These are phyloP conservation scores for Phialocephala sp. DNA, from an alignment of 2,329 filamentous ascomycete species.

Conservation along the genomic window DNA sequence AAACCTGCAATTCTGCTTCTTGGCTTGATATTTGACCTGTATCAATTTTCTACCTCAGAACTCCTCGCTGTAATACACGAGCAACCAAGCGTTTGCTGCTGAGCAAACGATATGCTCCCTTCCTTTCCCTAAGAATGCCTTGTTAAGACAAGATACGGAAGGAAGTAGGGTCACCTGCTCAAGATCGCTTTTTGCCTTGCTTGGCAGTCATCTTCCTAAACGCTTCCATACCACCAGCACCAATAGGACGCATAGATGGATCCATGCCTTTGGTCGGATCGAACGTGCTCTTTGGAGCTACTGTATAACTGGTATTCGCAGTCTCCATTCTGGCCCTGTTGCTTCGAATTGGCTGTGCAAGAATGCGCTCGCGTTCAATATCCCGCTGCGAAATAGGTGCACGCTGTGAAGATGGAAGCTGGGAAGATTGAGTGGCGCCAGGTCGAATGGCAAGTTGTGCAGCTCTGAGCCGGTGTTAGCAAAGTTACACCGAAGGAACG, in stretches of 20 bases:
- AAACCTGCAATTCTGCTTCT: background rate
- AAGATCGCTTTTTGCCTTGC: conserved; percentile 56
- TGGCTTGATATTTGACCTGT: background rate
- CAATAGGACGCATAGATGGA: conserved; percentile 59
- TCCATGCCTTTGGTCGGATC: conserved; percentile 57
- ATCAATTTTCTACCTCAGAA: conserved; percentile 17
- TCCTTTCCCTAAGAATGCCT: background rate
- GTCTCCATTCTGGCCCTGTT: conserved; percentile 59
- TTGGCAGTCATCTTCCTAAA: conserved; percentile 71
- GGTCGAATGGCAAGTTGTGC: conserved; percentile 44
- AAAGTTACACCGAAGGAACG: background rate
- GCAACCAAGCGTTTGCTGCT: background rate
- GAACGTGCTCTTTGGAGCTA: conserved; percentile 60
- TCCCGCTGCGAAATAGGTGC: conserved; percentile 39
- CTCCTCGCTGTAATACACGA: conserved; percentile 22
- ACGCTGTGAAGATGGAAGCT: conserved; percentile 38
- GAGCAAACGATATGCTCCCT: background rate
- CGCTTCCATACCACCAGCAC: conserved; percentile 66
- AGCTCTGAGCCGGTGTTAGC: conserved; percentile 36
- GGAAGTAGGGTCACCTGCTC: background rate
- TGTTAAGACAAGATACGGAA: conserved; percentile 8
- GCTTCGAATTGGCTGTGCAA: conserved; percentile 58
- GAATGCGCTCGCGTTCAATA: conserved; percentile 60
- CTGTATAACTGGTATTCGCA: conserved; percentile 43
- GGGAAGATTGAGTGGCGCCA: conserved; percentile 39